Conservation (phyloP, 768 basidiomycete genomes). For the Hebeloma cylindrosporum region DNA sequence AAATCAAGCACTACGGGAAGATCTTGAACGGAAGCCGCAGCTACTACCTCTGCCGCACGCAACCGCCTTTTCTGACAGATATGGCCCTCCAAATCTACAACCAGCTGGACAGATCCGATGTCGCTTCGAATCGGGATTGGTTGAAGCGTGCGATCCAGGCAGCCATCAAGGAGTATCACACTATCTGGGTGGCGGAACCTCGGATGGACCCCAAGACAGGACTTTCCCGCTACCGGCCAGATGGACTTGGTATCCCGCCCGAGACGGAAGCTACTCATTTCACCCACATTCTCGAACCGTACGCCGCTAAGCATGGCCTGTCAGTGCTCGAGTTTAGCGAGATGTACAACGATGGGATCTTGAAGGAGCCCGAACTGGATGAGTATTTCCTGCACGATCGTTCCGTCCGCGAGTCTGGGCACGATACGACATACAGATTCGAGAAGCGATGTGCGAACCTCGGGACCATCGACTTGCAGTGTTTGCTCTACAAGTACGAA, state of each 20-base stretch:
- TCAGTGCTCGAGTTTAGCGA: constrained; percentile 96
- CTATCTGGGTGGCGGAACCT: constrained; percentile 93
- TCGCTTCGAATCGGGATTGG: constrained; percentile 82
- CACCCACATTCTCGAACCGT: constrained; percentile 96
- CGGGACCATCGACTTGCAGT: constrained; percentile 93
- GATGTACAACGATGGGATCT: constrained; percentile 82
- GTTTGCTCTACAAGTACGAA: constrained; percentile 97
- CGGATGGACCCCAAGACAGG: constrained; percentile 94
- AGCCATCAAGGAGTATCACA: constrained; percentile 98
- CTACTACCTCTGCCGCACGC: constrained; percentile 92
- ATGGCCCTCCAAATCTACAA: constrained; percentile 98
- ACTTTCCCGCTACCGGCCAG: constrained; percentile 91
- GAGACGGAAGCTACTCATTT: constrained; percentile 99
- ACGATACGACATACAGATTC: constrained; percentile 95
- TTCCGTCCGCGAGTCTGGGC: constrained; percentile 93
- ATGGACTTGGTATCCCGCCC: constrained; percentile 93
- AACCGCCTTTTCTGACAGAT: constrained; percentile 98
- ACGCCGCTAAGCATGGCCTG: constrained; percentile 86
- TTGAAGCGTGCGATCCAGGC: constrained; percentile 95
- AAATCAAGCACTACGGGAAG: constrained; percentile 97
- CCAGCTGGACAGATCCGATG: constrained; percentile 84
- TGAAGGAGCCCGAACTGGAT: constrained; percentile 87
- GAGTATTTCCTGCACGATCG: constrained; percentile 98
- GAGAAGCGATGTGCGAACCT: constrained; percentile 98
- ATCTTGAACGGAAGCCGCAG: constrained; percentile 95